Evolutionary conservation across 2,329 filamentous ascomycete species (phyloP).

Genomic region (Fusarium cicatricum): DNA sequence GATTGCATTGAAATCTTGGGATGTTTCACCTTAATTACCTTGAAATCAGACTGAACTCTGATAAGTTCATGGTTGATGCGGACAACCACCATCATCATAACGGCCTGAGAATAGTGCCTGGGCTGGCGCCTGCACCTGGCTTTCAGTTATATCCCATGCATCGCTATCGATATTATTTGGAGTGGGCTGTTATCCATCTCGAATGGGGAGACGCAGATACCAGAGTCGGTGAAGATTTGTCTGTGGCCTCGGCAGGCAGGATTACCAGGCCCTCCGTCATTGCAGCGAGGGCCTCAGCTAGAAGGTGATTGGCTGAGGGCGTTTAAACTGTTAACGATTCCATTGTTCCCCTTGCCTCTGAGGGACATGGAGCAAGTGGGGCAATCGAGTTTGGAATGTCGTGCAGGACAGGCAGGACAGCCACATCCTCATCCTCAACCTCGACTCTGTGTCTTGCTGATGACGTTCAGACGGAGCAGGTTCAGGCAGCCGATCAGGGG

Average conservation of each 20-base stretch:
- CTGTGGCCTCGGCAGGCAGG: conserved; percentile 35
- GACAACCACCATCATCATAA: not conserved
- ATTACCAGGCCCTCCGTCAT: conserved; percentile 12
- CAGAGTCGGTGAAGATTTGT: conserved; percentile 36
- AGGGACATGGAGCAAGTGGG: conserved; percentile 38
- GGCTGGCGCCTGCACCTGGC: not conserved
- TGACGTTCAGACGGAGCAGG: conserved; percentile 4
- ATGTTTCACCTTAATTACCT: conserved; percentile 26
- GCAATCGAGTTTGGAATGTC: conserved; percentile 37
- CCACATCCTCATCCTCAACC: conserved; percentile 22
- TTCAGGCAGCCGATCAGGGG: not conserved
- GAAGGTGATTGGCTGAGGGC: conserved; percentile 29
- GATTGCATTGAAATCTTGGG: conserved; percentile 14
- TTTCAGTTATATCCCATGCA: not conserved
- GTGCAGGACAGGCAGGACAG: conserved; percentile 39
- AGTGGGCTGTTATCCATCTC: conserved; percentile 24
- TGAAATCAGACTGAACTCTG: not conserved
- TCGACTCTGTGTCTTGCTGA: conserved; percentile 6
- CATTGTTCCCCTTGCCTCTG: conserved; percentile 21
- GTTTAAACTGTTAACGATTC: conserved; percentile 28
- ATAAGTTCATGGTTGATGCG: too few relatives aligned
- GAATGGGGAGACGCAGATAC: conserved; percentile 16
- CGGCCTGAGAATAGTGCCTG: not conserved
- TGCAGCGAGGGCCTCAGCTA: conserved; percentile 2
- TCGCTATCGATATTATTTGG: conserved; percentile 6